These are phyloP conservation scores for Elsinoe perseae DNA, from an alignment of 2,329 filamentous ascomycete species.

Conservation along the genomic window DNA sequence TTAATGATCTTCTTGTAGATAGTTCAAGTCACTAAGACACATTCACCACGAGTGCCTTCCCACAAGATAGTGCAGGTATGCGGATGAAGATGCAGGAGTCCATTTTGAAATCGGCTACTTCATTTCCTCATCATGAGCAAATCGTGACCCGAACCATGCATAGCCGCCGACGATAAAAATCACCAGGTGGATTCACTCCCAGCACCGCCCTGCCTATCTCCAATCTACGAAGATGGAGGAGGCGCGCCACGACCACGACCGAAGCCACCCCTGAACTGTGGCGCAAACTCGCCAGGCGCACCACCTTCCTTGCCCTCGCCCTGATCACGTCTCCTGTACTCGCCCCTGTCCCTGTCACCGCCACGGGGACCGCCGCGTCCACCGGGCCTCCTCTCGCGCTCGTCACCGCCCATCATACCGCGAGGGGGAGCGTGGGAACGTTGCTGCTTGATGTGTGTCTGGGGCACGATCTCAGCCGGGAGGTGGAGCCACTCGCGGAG, in stretches of 20 bases:
- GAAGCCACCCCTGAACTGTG: slow-evolving; percentile 55
- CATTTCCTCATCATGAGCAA: not conserved
- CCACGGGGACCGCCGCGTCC: slow-evolving; percentile 68
- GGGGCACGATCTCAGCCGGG: slow-evolving; percentile 97
- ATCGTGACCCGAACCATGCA: slow-evolving; percentile 1
- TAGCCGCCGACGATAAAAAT: not conserved
- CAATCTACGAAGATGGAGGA: slow-evolving; percentile 37
- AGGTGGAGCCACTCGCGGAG: slow-evolving; percentile 99
- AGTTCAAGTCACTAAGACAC: not conserved
- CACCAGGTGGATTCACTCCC: not conserved
- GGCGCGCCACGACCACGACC: slow-evolving; percentile 79
- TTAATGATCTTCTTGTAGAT: slow-evolving; percentile 4
- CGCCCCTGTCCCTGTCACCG: slow-evolving; percentile 59
- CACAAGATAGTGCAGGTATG: not conserved
- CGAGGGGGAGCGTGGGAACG: slow-evolving; percentile 95
- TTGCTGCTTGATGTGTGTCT: slow-evolving; percentile 99
- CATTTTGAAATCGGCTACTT: not conserved
- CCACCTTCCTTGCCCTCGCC: slow-evolving; percentile 70
- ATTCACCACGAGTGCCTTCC: not conserved
- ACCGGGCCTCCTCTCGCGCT: slow-evolving; percentile 70
- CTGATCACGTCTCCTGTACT: slow-evolving; percentile 73
- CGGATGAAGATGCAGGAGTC: slow-evolving; percentile 8
- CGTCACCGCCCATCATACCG: slow-evolving; percentile 88
- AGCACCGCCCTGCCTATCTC: not conserved
- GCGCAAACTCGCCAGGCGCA: slow-evolving; percentile 85